Conservation (phyloP, 805 yeast genomes). For the Cyberlindnera japonica region DNA sequence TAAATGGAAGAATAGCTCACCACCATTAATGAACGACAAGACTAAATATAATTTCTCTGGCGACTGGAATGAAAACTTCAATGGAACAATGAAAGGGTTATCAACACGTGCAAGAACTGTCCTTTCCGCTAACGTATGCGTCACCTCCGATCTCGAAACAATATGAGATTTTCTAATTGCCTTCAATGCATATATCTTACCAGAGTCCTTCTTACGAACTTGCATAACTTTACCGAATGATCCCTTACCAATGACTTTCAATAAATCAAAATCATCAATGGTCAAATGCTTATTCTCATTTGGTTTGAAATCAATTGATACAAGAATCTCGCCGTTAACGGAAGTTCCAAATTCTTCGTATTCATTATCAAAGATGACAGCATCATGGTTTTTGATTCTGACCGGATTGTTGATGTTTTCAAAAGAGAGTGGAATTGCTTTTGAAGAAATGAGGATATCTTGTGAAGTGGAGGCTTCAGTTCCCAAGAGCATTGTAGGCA, state of each 20-base stretch:
- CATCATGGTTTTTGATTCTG: conserved; percentile 66
- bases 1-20: conserved; percentile 91
- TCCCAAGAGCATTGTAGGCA: conserved; percentile 60
- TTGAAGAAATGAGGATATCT: conserved; percentile 75
- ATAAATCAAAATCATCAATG: conserved; percentile 87
- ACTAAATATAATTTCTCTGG: conserved; percentile 93
- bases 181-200: conserved; percentile 90
- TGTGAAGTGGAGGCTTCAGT: conserved; percentile 30
- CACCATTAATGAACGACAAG: conserved; percentile 92
- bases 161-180: conserved; percentile 92
- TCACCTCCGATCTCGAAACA: conserved; percentile 90
- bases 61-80: conserved; percentile 94
- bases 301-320: conserved; percentile 69
- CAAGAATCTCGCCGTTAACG: conserved; percentile 48
- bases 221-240: conserved; percentile 99
- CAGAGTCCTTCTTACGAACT: conserved; percentile 92
- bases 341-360: conserved; percentile 14
- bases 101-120: conserved; percentile 90
- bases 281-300: conserved; percentile 62
- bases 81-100: conserved; percentile 93
- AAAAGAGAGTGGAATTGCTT: conserved; percentile 56
- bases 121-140: conserved; percentile 94
- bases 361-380: conserved; percentile 39
- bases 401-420: conserved; percentile 45
- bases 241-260: conserved; percentile 96